Evolutionary conservation across 352 stramenopile species (phyloP).

Genomic region (Globisporangium ultimum): DNA sequence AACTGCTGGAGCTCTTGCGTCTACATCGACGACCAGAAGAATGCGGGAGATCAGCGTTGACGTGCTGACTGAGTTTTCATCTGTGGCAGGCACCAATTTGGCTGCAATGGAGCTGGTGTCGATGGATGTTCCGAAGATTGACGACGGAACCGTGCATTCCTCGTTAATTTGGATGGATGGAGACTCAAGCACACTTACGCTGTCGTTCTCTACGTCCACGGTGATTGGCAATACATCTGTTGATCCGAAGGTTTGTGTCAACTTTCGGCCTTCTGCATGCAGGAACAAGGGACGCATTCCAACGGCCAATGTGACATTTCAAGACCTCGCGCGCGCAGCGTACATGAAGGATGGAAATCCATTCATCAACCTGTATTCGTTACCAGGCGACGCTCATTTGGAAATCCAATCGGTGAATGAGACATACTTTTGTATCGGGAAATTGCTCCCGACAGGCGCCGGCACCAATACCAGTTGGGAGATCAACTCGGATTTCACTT

Average conservation of each 20-base stretch:
- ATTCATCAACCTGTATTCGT: constrained; percentile 65
- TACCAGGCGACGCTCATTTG: constrained; percentile 49
- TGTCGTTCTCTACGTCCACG: constrained; percentile 76
- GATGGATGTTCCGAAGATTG: constrained; percentile 46
- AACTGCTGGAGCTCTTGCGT: constrained; percentile 27
- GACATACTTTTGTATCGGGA: constrained; percentile 76
- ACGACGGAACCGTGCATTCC: constrained; percentile 47
- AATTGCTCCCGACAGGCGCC: constrained; percentile 59
- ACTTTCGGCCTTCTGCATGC: constrained; percentile 55
- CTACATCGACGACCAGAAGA: constrained; percentile 27
- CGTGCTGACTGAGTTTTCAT: constrained; percentile 15
- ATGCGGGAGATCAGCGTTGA: constrained; percentile 44
- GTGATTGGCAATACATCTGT: constrained; percentile 59
- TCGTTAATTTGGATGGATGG: constrained; percentile 77
- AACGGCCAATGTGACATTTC: constrained; percentile 49
- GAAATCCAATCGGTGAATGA: constrained; percentile 46
- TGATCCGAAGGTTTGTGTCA: constrained; percentile 66
- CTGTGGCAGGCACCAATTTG: constrained; percentile 20
- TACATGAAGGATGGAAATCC: constrained; percentile 79
- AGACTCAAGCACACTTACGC: constrained; percentile 54
- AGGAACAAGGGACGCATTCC: constrained; percentile 40
- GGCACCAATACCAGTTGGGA: constrained; percentile 63
- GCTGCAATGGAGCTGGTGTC: constrained; percentile 53
- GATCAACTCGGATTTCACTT: constrained; percentile 62
- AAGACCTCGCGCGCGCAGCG: constrained; percentile 26